Evolutionary conservation across 805 yeast genomes (phyloP), one percentile per base, ranked within the genome.

Genomic region (Wilhelminamyces savonicus): DNA sequence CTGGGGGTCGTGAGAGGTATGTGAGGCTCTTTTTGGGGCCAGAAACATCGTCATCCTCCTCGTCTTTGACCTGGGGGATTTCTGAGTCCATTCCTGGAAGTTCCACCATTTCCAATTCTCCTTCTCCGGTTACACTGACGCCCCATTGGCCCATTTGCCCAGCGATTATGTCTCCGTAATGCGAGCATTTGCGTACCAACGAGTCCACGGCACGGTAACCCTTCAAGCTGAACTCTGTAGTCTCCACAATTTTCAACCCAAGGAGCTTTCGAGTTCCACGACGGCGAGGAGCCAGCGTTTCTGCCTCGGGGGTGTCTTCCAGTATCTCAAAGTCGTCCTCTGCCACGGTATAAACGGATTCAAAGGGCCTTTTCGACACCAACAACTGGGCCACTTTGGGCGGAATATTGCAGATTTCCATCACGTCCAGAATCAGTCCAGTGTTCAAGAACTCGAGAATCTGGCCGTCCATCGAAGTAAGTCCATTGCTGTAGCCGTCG

Each of bases 141-240:
- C 97, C 97, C 98, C 98, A 90, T 36, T 72, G 69, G 28, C 64
- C 65, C 59, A 92, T 84, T 38, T 84, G 92, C 9, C 59, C 53
- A 4, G 86, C 68, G 34, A 92, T 86, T 6, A 66, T 53, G 11
- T 69, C 63, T 33, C 97, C 95, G 41, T 82, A 79, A 12, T 74
- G 71, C 7, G 87, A 76, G 61, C 99, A 92, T 41, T 77, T 74
- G 35, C 76, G 76, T 37, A 92, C 85, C 41, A 92, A 64, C n/a
- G 94, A 81, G 44, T 90, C 97, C 25, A 92, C 95, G 0, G 98
- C 97, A 37, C 78, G 80, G 52, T 92, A 92, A 4, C 97, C 97
- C 45, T 77, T 75, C 39, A 92, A 65, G 11, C 86, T 80, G 39
- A 70, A 62, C 27, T 73, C 72, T 4, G 88, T 72, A 23, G 74